Evolutionary conservation across 768 basidiomycete genomes (phyloP).

Genomic region (Collybia sordida): DNA sequence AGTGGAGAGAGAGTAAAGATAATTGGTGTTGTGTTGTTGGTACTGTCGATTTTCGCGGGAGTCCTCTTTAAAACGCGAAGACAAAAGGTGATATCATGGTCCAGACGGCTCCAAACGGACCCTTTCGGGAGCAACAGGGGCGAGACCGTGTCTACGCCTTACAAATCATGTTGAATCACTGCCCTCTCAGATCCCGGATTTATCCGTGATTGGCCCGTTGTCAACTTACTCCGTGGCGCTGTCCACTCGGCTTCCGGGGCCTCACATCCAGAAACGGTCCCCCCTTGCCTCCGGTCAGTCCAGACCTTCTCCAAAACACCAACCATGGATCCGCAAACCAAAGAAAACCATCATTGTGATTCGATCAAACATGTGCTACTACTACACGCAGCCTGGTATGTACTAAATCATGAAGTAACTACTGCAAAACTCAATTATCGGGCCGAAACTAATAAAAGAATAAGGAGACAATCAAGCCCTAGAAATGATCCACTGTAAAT

Average conservation of each 20-base stretch:
- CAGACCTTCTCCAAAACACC: no score
- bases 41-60: no score
- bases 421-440: constrained; percentile 4
- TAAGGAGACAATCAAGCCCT: constrained; percentile 28
- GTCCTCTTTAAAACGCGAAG: not conserved
- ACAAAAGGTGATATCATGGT: not conserved
- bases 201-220: not conserved
- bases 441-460: constrained; percentile 4
- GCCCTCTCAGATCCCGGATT: no score
- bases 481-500: constrained; percentile 92
- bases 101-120: no score
- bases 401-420: constrained; percentile 9
- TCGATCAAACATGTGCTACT: not conserved
- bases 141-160: no score
- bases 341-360: not conserved
- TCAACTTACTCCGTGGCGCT: not conserved
- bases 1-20: no score
- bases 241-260: not conserved
- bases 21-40: no score
- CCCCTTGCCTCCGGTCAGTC: no score
- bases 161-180: no score
- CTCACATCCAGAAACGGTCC: not conserved
- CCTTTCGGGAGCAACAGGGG: no score
- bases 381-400: not conserved
- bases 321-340: no score